phyloP scores from a whole-genome alignment of 2,329 filamentous ascomycete species.

The Phialemoniopsis sp. region DNA sequence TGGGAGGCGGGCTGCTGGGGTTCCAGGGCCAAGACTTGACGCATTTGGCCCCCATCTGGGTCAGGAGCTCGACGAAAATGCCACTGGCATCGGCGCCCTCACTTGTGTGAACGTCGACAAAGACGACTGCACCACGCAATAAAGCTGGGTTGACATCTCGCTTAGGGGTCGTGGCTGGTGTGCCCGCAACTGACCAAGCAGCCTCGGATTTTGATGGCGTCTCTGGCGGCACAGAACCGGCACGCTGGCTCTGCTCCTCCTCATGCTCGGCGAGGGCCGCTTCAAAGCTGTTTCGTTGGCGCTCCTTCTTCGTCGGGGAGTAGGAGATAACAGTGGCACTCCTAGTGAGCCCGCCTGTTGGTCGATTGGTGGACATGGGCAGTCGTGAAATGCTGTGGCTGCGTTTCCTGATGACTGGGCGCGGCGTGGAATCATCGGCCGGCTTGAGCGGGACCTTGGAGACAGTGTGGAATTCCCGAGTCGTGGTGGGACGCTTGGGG shows the following conservation, averaged over 20 bases:
- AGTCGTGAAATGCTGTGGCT: slow-evolving; percentile 47
- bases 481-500: slow-evolving; percentile 43
- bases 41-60: slow-evolving; percentile 77
- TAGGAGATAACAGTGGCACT: slow-evolving; percentile 52
- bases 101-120: slow-evolving; percentile 78
- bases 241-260: slow-evolving; percentile 7
- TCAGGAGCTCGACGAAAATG: slow-evolving; percentile 73
- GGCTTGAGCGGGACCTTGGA: slow-evolving; percentile 74
- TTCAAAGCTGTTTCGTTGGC: slow-evolving; percentile 12
- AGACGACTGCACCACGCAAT: slow-evolving; percentile 70
- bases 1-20: slow-evolving; percentile 32
- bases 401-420: slow-evolving; percentile 39
- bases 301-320: slow-evolving; percentile 41
- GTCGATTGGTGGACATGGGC: slow-evolving; percentile 33
- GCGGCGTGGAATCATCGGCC: slow-evolving; percentile 53
- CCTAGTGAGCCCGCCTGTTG: slow-evolving; percentile 28
- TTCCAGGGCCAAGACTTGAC: slow-evolving; percentile 76
- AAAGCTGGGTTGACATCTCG: slow-evolving; percentile 47
- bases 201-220: slow-evolving; percentile 45
- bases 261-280: slow-evolving; percentile 14
- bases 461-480: slow-evolving; percentile 64
- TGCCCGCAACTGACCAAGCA: slow-evolving; percentile 49
- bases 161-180: slow-evolving; percentile 52
- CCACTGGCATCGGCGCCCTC: slow-evolving; percentile 76
- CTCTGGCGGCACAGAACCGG: slow-evolving; percentile 22